Conservation (phyloP, 2,329 filamentous ascomycete species). For the Coniochaeta sp. region DNA sequence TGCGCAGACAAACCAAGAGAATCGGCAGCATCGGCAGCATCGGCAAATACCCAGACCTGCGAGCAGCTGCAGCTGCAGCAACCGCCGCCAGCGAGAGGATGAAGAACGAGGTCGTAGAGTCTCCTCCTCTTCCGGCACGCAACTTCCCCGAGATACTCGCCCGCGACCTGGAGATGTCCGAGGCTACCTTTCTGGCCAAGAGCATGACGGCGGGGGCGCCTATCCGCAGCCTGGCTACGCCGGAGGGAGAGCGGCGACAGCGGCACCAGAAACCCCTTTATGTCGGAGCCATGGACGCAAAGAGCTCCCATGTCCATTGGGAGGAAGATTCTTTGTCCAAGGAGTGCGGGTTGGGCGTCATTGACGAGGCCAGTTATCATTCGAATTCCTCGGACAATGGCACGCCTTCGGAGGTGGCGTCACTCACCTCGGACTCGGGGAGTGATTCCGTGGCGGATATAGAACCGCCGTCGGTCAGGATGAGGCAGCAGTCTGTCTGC, state of each 20-base stretch:
- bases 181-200: slow-evolving; percentile 38
- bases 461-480: slow-evolving; percentile 23
- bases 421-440: slow-evolving; percentile 16
- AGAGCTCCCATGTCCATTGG: neutral
- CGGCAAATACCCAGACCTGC: neutral
- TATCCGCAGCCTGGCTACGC: slow-evolving; percentile 24
- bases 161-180: slow-evolving; percentile 43
- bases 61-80: neutral
- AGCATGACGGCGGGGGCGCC: slow-evolving; percentile 47
- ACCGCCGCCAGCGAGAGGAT: slow-evolving; percentile 2
- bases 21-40: no score
- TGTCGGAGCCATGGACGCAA: neutral
- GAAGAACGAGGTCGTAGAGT: slow-evolving; percentile 6
- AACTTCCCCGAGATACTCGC: slow-evolving; percentile 52
- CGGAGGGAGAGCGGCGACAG: slow-evolving; percentile 10
- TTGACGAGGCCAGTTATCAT: neutral
- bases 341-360: neutral
- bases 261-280: neutral
- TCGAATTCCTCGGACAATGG: neutral
- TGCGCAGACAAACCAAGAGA: neutral
- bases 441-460: slow-evolving; percentile 29
- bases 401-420: neutral
- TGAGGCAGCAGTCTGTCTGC: slow-evolving; percentile 28
- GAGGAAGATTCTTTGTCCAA: neutral
- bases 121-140: slow-evolving; percentile 24